Conservation (phyloP, 2,329 filamentous ascomycete genomes). For the Onygenales sp. region DNA sequence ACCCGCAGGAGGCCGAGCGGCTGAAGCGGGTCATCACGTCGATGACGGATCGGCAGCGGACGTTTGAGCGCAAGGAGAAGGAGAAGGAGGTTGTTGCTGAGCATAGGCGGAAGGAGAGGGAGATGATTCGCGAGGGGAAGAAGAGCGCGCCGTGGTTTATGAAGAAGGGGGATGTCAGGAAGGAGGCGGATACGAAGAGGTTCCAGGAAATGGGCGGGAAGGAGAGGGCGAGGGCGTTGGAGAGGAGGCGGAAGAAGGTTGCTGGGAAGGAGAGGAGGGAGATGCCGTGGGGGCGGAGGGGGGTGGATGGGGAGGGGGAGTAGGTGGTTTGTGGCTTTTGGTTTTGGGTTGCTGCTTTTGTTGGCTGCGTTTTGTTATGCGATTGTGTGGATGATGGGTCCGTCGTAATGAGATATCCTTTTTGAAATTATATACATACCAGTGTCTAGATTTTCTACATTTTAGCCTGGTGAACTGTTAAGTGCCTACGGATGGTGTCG, state of each 20-base stretch:
- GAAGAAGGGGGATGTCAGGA: slow-evolving; percentile 88
- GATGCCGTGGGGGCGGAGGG: slow-evolving; percentile 49
- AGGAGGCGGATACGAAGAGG: slow-evolving; percentile 66
- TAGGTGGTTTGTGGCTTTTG: not conserved
- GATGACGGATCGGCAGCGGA: slow-evolving; percentile 68
- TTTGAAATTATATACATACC: no score
- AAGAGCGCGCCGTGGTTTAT: slow-evolving; percentile 70
- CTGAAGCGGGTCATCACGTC: slow-evolving; percentile 65
- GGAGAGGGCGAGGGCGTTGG: slow-evolving; percentile 74
- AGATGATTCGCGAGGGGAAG: slow-evolving; percentile 79
- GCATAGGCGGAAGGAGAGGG: slow-evolving; percentile 75
- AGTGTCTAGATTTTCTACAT: no score
- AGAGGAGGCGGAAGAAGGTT: slow-evolving; percentile 82
- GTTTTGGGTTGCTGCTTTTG: not conserved
- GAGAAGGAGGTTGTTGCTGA: slow-evolving; percentile 60
- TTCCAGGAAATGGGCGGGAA: slow-evolving; percentile 77
- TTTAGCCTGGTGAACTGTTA: no score
- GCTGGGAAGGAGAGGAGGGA: slow-evolving; percentile 75
- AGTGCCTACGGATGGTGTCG: no score
- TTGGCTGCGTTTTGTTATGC: not conserved
- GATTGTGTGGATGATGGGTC: not conserved
- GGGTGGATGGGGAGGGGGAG: slow-evolving; percentile 9
- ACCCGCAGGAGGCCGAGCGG: slow-evolving; percentile 53
- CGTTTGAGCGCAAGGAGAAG: slow-evolving; percentile 59
- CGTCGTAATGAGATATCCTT: no score